A percentile compares a stretch with the other conserved stretches of the same genome.
Conservation (phyloP, 2,329 filamentous ascomycete species). For the Trichophyton benhamiae region DNA sequence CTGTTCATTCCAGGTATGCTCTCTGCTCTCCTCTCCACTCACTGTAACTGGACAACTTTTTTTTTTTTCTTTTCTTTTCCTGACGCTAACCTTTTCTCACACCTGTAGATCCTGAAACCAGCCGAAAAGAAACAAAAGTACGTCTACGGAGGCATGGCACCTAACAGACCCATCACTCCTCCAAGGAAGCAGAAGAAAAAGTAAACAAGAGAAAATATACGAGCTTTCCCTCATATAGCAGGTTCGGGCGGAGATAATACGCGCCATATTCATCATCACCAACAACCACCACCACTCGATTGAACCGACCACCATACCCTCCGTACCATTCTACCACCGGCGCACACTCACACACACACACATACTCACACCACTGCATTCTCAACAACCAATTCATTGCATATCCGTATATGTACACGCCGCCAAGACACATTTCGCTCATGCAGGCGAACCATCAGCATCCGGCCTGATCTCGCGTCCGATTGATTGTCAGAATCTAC, state of each 20-base stretch:
- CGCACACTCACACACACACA: too few species aligned
- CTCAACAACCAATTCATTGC: not conserved
- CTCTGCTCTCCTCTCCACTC: slow-evolving; percentile 7
- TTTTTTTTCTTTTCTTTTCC: not conserved
- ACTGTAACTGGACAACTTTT: not conserved
- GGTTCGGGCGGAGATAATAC: slow-evolving; percentile 86
- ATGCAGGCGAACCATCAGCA: not conserved
- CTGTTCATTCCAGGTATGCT: slow-evolving; percentile 88
- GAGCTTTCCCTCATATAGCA: slow-evolving; percentile 63
- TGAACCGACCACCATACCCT: not conserved
- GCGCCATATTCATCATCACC: not conserved
- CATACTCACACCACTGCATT: not conserved
- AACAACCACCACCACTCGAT: too few species aligned
- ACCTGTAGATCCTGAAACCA: slow-evolving; percentile 79
- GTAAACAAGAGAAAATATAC: slow-evolving; percentile 50
- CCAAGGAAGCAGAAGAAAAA: slow-evolving; percentile 60
- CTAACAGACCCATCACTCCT: slow-evolving; percentile 57
- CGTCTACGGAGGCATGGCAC: slow-evolving; percentile 62
- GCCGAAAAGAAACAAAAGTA: slow-evolving; percentile 99
- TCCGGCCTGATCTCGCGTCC: not conserved
- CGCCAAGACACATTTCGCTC: not conserved
- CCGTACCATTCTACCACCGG: not conserved
- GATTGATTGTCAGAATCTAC: not conserved
- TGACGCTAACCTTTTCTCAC: slow-evolving; percentile 11
- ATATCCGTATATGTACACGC: slow-evolving; percentile 2